These are phyloP conservation scores for Lecanicillium sp. DNA, from an alignment of 2,329 filamentous ascomycete species.

Conservation along the genomic window DNA sequence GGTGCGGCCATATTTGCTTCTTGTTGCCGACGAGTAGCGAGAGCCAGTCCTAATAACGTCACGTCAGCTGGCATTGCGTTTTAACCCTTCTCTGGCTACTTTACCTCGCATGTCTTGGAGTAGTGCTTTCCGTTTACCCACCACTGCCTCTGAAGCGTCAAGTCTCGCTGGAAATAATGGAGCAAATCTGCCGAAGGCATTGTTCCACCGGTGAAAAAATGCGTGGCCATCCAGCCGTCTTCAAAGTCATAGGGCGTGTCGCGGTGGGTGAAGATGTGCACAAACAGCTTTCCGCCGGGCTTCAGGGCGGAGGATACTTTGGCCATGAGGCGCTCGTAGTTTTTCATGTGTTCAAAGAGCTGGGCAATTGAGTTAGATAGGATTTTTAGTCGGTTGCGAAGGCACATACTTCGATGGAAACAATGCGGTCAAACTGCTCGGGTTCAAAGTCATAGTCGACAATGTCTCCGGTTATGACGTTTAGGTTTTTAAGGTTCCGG, in stretches of 20 bases:
- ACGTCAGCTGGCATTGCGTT: background rate
- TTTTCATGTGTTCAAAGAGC: conserved; percentile 72
- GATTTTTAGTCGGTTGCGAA: background rate
- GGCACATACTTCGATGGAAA: conserved; percentile 49
- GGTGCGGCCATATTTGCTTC: conserved; percentile 52
- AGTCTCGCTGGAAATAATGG: conserved; percentile 56
- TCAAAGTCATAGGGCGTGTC: conserved; percentile 63
- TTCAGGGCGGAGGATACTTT: conserved; percentile 54
- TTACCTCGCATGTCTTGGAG: conserved; percentile 59
- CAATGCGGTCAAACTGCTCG: conserved; percentile 52
- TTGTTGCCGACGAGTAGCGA: conserved; percentile 50
- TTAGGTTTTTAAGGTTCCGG: conserved; percentile 51
- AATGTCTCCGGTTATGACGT: conserved; percentile 58
- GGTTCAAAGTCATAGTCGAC: conserved; percentile 56
- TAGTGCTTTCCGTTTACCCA: conserved; percentile 64
- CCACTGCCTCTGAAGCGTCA: conserved; percentile 56
- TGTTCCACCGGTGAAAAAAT: conserved; percentile 67
- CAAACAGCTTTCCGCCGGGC: conserved; percentile 57
- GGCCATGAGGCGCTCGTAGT: conserved; percentile 58
- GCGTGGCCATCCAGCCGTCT: conserved; percentile 63
- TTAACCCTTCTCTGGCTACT: too few relatives aligned
- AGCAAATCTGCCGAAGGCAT: conserved; percentile 62
- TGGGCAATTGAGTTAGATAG: conserved; percentile 18
- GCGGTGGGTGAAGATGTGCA: conserved; percentile 59
- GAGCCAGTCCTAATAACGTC: conserved; percentile 46